Evolutionary conservation across 2,329 filamentous ascomycete species (phyloP), one percentile per base, ranked within the genome.

Genomic region (Botrytis fragariae): DNA sequence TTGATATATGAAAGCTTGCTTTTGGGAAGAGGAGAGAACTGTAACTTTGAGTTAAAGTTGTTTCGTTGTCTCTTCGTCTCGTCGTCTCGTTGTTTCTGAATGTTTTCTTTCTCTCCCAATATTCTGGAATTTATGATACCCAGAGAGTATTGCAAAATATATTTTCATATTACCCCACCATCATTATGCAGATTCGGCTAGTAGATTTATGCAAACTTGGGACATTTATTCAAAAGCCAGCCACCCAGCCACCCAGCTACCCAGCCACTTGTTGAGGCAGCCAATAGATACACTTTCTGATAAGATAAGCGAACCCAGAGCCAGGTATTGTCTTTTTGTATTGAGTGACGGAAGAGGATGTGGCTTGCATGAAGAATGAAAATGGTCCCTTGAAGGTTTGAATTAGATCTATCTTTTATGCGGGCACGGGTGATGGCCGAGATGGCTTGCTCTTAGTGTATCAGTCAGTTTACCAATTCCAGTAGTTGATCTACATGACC

Each of bases 231-330:
- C 51, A 57, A 29, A 18, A 2, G 2, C 44, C 44, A 62, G 22
- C 60, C 37, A 62, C 42, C 14, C 62, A 44, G 42, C 22, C n/a
- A 48, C 39, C 16, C 62, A 44, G 42, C 12, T 9, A 48, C 16
- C 8, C 48, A 54, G 48, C 63, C 42, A 44, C 63, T 32, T 18
- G 3, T 25, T 20, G 9, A 25, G 18, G 12, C 64, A n/a, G 20
- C 39, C 29, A 22, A 45, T 62, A n/a, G 22, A 37, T n/a, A 29
- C 12, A 8, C 39, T 25, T 25, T 7, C 5, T 18, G 65, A 68
- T 68, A 68, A 68, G 65, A 68, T 68, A 68, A 68, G 65, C 44
- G 45, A 68, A 5, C 22, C 35, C 5, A 18, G 35, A 5, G 22
- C 35, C 10, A n/a, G 35, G 10, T 54, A 3, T 54, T 0, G 48